Evolutionary conservation across 495 filamentous ascomycete genomes (phyloP).

Genomic region (Penicillium cinerascens): DNA sequence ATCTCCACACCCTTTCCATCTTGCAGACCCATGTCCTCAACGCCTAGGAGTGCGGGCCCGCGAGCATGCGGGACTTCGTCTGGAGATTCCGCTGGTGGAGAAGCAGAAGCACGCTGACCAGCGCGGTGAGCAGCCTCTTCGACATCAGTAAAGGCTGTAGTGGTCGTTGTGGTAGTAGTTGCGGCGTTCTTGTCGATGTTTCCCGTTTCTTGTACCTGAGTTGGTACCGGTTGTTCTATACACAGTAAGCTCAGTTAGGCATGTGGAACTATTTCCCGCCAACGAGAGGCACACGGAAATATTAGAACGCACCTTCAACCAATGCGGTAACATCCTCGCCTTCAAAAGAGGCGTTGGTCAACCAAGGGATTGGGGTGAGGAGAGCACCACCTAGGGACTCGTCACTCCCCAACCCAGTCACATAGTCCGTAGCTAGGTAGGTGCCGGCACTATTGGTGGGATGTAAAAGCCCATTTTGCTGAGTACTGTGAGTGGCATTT

Average conservation of each 20-base stretch:
- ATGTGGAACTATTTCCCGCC: not conserved
- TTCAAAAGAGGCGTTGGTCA: slow-evolving; percentile 43
- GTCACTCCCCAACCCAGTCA: slow-evolving; percentile 63
- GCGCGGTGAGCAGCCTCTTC: slow-evolving; percentile 18
- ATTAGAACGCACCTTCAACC: slow-evolving; percentile 35
- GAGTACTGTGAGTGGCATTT: slow-evolving; percentile 35
- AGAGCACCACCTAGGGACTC: slow-evolving; percentile 88
- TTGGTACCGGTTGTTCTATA: slow-evolving; percentile 14
- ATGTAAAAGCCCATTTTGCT: slow-evolving; percentile 41
- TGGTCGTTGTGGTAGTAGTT: slow-evolving; percentile 9
- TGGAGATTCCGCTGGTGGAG: slow-evolving; percentile 28
- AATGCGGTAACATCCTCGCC: slow-evolving; percentile 21
- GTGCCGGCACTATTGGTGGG: slow-evolving; percentile 27
- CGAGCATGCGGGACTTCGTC: slow-evolving; percentile 73
- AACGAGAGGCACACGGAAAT: not conserved
- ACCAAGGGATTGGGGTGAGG: slow-evolving; percentile 91
- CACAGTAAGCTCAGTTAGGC: slow-evolving; percentile 6
- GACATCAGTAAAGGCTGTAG: slow-evolving; percentile 16
- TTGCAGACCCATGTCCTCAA: slow-evolving; percentile 85
- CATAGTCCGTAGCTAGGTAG: slow-evolving; percentile 26
- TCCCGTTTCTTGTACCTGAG: slow-evolving; percentile 18
- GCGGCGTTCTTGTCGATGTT: not conserved
- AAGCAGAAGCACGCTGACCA: slow-evolving; percentile 4
- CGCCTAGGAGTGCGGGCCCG: slow-evolving; percentile 76
- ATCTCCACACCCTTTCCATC: slow-evolving; percentile 47